These are phyloP conservation scores for Scenedesmus sp. DNA, from an alignment of 163 green algal species.

Conservation along the genomic window DNA sequence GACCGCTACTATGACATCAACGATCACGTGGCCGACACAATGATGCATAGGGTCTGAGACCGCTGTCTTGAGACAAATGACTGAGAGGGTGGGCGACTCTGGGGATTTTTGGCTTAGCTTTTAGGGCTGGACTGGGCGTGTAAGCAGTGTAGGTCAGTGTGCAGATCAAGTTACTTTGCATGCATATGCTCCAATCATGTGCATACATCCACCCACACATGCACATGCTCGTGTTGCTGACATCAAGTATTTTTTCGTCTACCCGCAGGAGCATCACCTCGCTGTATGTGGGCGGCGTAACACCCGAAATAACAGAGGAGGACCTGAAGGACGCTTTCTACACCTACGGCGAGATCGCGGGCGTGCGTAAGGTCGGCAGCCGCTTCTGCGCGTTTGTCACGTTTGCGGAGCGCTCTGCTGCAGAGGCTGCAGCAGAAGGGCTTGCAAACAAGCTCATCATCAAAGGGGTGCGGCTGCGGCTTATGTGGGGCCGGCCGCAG, in stretches of 20 bases:
- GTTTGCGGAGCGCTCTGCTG: conserved; percentile 74
- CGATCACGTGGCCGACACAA: conserved; percentile 97
- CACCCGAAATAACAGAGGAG: conserved; percentile 82
- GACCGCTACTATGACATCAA: conserved; percentile 99
- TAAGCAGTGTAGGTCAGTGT: no score
- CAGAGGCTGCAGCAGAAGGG: conserved; percentile 88
- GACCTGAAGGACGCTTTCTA: conserved; percentile 95
- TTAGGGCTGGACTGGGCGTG: no score
- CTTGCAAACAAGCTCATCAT: conserved; percentile 84
- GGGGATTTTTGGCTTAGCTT: no score
- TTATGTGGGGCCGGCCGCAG: conserved; percentile 93
- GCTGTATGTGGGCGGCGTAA: conserved; percentile 89
- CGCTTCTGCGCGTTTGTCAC: conserved; percentile 94
- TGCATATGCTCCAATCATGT: no score
- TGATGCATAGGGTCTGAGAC: conserved; percentile 82
- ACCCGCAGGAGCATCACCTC: conserved; percentile 64
- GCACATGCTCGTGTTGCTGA: not conserved
- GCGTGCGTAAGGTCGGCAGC: conserved; percentile 76
- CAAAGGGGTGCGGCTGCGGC: conserved; percentile 83
- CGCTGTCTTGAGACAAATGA: conserved; percentile 35
- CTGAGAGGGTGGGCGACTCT: no score
- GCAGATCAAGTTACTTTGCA: no score
- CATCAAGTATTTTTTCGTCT: not conserved
- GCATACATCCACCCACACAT: not conserved
- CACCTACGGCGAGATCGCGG: conserved; percentile 87